phyloP scores from a whole-genome alignment of 2,329 filamentous ascomycete genomes.

The Chaetomium sp. region DNA sequence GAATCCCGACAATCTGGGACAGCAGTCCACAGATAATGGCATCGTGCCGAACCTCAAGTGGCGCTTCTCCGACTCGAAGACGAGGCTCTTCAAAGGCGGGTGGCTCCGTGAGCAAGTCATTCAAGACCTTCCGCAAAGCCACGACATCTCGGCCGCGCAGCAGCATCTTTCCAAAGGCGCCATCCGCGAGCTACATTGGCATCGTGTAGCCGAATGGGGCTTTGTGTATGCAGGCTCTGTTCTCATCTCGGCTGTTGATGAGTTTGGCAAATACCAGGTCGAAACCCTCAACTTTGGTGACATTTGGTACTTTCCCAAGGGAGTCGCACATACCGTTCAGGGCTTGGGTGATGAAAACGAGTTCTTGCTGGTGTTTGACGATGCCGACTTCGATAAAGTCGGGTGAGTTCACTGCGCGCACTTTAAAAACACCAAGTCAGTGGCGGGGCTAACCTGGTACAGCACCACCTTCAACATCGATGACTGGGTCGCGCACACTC shows the following conservation, averaged over 20 bases:
- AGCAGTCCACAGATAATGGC: constrained; percentile 63
- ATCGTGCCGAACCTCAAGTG: constrained; percentile 68
- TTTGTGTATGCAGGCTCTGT: constrained; percentile 62
- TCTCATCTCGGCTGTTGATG: constrained; percentile 42
- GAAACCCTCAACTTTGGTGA: constrained; percentile 20
- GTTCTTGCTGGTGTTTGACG: constrained; percentile 67
- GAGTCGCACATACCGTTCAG: constrained; percentile 49
- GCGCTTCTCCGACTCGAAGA: constrained; percentile 70
- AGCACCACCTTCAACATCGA: constrained; percentile 72
- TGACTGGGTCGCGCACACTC: constrained; percentile 70
- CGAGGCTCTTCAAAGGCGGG: constrained; percentile 62
- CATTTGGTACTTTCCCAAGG: constrained; percentile 23
- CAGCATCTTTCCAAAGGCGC: constrained; percentile 69
- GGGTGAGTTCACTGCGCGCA: constrained; percentile 44
- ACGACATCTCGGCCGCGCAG: constrained; percentile 68
- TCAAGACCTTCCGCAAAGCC: constrained; percentile 65
- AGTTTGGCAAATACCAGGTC: constrained; percentile 18
- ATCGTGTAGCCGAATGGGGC: constrained; percentile 69
- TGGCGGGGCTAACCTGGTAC: neutral
- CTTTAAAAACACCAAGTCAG: neutral
- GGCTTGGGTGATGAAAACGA: constrained; percentile 68
- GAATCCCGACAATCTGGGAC: constrained; percentile 65
- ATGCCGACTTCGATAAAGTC: constrained; percentile 65
- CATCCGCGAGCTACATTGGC: constrained; percentile 68
- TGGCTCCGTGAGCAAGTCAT: constrained; percentile 69